Evolutionary conservation across 2,329 filamentous ascomycete genomes (phyloP), one percentile per base, ranked within the genome.

Genomic region (Aphanoascus verrucosus): DNA sequence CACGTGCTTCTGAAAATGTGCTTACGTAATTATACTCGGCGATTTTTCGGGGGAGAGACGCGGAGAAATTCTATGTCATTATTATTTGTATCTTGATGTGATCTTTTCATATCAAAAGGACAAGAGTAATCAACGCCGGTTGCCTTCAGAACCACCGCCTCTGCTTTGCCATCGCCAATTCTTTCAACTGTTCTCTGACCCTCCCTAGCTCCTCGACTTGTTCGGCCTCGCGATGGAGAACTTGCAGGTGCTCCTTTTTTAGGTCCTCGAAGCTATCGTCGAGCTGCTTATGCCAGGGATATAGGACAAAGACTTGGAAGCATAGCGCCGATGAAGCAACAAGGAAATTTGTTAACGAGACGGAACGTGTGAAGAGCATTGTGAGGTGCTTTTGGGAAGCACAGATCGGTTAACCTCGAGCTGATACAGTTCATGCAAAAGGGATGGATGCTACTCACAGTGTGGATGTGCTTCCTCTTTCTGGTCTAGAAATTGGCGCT

Each of bases 301-400:
- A 85, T 9, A 86, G 72, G 38, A 86, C 83, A 60, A 80, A 82
- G 48, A 85, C 80, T 67, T 85, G 82, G 65, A 86, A 86, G 35
- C 72, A 73, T 34, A 86, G 73, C 0, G 83, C 83, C 3, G 81
- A 83, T 31, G 75, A 76, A 51, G 81, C 83, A 56, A 86, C 79
- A 58, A 77, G 63, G 63, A 86, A 85, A 70, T 86, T 84, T 56
- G 79, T 82, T 57, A 83, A 59, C 9, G 80, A 82, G 57, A 84
- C 72, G 17, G 70, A 65, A 56, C 75, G 74, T 0, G 75, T 74
- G 54, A 77, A 68, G 19, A 74, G 55, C 71, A 76, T 74, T 31
- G 28, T 37, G 47, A 17, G 3, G 14, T 11, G 7, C 8, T 8
- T 41, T 15, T 8, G 15, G 17, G 38, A 17, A 41, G 2, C 14